Percentiles rank a stretch among this genome's conserved stretches.
Conservation (phyloP, 768 basidiomycete species). For the Lactifluus piperatus region DNA sequence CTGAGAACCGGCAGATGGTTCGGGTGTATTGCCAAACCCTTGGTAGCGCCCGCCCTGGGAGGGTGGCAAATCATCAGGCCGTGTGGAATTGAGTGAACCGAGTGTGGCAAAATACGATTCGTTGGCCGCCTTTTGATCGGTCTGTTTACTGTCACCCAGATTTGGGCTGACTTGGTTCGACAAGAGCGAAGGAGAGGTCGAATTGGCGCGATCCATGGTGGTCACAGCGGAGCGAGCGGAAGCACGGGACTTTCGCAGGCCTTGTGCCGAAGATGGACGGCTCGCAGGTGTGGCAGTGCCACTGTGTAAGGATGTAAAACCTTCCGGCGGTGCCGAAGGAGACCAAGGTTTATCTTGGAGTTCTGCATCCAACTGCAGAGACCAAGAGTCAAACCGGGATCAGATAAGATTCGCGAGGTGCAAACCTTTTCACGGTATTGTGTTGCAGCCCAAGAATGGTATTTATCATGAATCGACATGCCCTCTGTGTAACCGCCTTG, state of each 20-base stretch:
- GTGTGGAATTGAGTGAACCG: constrained; percentile 70
- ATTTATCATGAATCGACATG: constrained; percentile 62
- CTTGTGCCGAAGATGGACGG: constrained; percentile 67
- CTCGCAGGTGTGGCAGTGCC: constrained; percentile 35
- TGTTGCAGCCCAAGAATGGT: constrained; percentile 89
- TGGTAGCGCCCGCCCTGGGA: constrained; percentile 90
- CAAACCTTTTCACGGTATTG: constrained; percentile 92
- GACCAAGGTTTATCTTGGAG: constrained; percentile 74
- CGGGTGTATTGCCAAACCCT: constrained; percentile 86
- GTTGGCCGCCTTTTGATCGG: constrained; percentile 69
- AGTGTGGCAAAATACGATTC: constrained; percentile 81
- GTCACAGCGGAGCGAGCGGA: constrained; percentile 45
- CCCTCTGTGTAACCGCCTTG: constrained; percentile 61
- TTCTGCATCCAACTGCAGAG: constrained; percentile 60
- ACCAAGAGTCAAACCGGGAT: neutral
- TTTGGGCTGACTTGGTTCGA: constrained; percentile 28
- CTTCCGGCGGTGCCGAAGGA: constrained; percentile 59
- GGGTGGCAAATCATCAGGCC: constrained; percentile 76
- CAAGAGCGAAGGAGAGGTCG: constrained; percentile 48
- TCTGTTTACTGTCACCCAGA: constrained; percentile 34
- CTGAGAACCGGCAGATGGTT: constrained; percentile 40
- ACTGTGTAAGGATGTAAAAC: constrained; percentile 30
- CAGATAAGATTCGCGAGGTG: constrained; percentile 3
- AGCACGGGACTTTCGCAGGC: constrained; percentile 80
- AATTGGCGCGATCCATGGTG: constrained; percentile 42